These are phyloP conservation scores for Rhododendron mucronatum DNA, from an alignment of 148 eudicot species.

Conservation along the genomic window DNA sequence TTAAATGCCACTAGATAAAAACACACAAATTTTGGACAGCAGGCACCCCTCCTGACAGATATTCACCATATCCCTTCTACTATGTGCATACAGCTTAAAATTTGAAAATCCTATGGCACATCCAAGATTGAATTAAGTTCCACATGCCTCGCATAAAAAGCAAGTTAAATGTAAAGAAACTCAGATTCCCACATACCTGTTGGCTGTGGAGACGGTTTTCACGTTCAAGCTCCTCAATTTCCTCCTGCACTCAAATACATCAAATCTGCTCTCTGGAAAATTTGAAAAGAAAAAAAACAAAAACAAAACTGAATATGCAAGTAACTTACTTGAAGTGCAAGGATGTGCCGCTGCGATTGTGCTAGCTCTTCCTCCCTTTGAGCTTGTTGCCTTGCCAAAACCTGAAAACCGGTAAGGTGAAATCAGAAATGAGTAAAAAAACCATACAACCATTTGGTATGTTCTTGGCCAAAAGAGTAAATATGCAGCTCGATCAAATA, in stretches of 20 bases:
- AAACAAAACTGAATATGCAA: not conserved
- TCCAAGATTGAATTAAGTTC: not conserved
- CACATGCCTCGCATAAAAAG: not conserved
- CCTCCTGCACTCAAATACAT: conserved; percentile 59
- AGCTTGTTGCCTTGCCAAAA: conserved; percentile 99
- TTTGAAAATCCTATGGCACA: not conserved
- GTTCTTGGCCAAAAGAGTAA: not conserved
- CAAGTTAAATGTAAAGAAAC: not conserved
- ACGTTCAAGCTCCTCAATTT: conserved; percentile 95
- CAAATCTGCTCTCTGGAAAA: conserved; percentile 4
- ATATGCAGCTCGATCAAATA: not conserved
- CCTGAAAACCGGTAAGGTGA: conserved; percentile 27
- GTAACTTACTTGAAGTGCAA: conserved; percentile 86
- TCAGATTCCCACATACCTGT: conserved; percentile 49
- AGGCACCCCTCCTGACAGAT: not conserved
- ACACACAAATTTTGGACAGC: not conserved
- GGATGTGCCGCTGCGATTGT: conserved; percentile 96
- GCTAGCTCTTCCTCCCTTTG: conserved; percentile 99
- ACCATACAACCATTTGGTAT: not conserved
- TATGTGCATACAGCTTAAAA: not conserved
- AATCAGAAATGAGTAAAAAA: not conserved
- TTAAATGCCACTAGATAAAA: not conserved
- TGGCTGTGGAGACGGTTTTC: conserved; percentile 94
- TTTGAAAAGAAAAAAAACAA: not conserved
- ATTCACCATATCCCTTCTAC: not conserved